phyloP scores from a whole-genome alignment of 2,329 filamentous ascomycete species.

The Lecanicillium sp. region DNA sequence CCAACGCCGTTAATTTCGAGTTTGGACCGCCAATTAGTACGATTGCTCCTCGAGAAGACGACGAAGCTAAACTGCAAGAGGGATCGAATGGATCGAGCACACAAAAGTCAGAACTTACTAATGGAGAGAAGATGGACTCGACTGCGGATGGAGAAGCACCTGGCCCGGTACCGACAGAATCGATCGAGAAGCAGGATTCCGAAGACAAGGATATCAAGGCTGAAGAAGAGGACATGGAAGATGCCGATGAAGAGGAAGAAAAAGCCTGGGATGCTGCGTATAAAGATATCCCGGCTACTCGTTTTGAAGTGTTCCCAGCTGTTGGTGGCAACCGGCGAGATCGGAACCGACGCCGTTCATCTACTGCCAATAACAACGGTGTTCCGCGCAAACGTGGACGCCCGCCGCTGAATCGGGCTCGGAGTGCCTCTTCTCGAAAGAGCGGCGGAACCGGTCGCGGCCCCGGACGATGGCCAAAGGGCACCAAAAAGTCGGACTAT shows the following conservation, averaged over 20 bases:
- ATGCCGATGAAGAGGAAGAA: slow-evolving; percentile 24
- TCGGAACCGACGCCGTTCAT: slow-evolving; percentile 35
- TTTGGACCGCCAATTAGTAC: slow-evolving; percentile 75
- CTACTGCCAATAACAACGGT: not conserved
- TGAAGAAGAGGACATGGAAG: slow-evolving; percentile 23
- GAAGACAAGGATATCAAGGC: slow-evolving; percentile 28
- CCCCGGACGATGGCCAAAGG: slow-evolving; percentile 61
- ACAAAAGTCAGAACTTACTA: slow-evolving; percentile 19
- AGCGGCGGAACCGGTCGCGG: slow-evolving; percentile 58
- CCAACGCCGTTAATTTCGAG: slow-evolving; percentile 76
- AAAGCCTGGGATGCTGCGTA: slow-evolving; percentile 43
- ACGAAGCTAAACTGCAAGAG: slow-evolving; percentile 41
- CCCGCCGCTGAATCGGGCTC: slow-evolving; percentile 29
- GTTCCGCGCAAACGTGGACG: slow-evolving; percentile 24
- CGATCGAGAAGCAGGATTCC: slow-evolving; percentile 22
- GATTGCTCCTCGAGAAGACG: slow-evolving; percentile 79
- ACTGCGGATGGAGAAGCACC: slow-evolving; percentile 4
- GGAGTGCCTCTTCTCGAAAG: slow-evolving; percentile 38
- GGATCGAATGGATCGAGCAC: slow-evolving; percentile 19
- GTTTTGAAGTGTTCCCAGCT: slow-evolving; percentile 75
- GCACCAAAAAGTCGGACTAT: slow-evolving; percentile 62
- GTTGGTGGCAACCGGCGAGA: slow-evolving; percentile 45
- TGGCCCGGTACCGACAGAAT: not conserved
- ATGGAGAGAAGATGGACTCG: slow-evolving; percentile 17
- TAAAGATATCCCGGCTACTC: slow-evolving; percentile 56